Conservation (phyloP, 2,329 filamentous ascomycete species). For the Ascochyta clinopodiicola region DNA sequence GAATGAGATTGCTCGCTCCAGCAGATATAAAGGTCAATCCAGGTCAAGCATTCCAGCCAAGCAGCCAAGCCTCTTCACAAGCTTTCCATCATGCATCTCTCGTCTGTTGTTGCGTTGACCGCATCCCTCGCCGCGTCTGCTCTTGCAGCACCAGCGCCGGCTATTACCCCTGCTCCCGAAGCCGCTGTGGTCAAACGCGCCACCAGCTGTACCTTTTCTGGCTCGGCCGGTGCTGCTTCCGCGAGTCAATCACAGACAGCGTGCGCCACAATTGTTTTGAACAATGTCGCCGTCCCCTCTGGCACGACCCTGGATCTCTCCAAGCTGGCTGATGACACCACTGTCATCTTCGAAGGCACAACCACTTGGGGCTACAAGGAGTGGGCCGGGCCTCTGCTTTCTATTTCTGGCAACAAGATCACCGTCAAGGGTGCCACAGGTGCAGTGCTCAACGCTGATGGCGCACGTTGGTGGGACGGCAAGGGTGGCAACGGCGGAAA, state of each 20-base stretch:
- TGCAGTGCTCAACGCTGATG: slow-evolving; percentile 63
- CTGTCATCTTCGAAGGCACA: slow-evolving; percentile 67
- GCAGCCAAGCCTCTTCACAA: slow-evolving; percentile 19
- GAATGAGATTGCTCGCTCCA: neutral
- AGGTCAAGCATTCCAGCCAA: slow-evolving; percentile 24
- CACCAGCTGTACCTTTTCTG: slow-evolving; percentile 61
- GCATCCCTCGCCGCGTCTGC: slow-evolving; percentile 30
- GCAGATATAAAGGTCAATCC: slow-evolving; percentile 12
- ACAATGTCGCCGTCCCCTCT: slow-evolving; percentile 62
- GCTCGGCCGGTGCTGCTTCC: slow-evolving; percentile 49
- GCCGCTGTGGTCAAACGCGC: slow-evolving; percentile 26
- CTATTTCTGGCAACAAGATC: slow-evolving; percentile 64
- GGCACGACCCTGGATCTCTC: slow-evolving; percentile 66
- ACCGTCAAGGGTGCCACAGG: slow-evolving; percentile 65
- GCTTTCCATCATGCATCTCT: slow-evolving; percentile 23
- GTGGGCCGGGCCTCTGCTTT: slow-evolving; percentile 69
- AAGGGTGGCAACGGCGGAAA: slow-evolving; percentile 55
- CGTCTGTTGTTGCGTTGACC: slow-evolving; percentile 21
- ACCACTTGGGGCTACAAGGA: slow-evolving; percentile 71
- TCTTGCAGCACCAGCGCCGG: slow-evolving; percentile 32
- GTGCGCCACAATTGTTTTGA: slow-evolving; percentile 63
- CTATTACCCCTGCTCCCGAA: slow-evolving; percentile 26
- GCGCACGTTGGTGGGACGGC: slow-evolving; percentile 59
- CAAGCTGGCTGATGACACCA: slow-evolving; percentile 57
- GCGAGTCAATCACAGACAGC: slow-evolving; percentile 57